Evolutionary conservation across 2,329 filamentous ascomycete genomes (phyloP), one percentile per base, ranked within the genome.

Genomic region (Cadophora gregata): DNA sequence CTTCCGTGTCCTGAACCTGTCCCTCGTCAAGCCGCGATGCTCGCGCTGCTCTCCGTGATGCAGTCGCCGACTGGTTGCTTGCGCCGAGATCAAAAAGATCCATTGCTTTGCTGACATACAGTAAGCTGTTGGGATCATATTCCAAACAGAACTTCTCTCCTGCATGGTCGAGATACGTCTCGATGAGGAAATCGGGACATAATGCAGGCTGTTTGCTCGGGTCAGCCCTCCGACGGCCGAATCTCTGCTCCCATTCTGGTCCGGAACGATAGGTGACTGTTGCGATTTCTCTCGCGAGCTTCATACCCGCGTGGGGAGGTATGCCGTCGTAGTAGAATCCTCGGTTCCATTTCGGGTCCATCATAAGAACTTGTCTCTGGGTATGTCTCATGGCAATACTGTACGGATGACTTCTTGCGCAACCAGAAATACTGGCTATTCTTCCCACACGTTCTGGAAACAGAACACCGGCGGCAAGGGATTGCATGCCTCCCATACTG

Each of bases 71-170:
- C 76, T 94, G 92, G 75, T 90, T 89, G 48, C 87, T 85, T 58
- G 83, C 82, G 27, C 96, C 93, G 0, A 99, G 86, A 75, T 99
- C 96, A 78, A 99, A 99, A 14, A 99, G 84, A 77, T 99, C 96
- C 96, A 99, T 99, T 5, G 96, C 96, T 80, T 99, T 99, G 78
- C 93, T 97, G 65, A 99, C 93, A 78, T 99, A 99, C 2, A 99
- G 83, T 47, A 98, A 81, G 76, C 93, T 97, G 80, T 99, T 99
- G 29, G 96, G 89, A 75, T 99, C 96, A 77, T 98, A 98, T 70
- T 96, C 94, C 29, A 99, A 84, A 77, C 93, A 97, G 83, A 97
- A 99, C 79, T 99, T 99, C 82, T 99, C 96, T 24, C 96, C 96
- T 0, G 96, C 96, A 75, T 99, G 96, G 79, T 99, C 96, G 21